Evolutionary conservation across 2,329 filamentous ascomycete species (phyloP).

Genomic region (Diplodia corticola): DNA sequence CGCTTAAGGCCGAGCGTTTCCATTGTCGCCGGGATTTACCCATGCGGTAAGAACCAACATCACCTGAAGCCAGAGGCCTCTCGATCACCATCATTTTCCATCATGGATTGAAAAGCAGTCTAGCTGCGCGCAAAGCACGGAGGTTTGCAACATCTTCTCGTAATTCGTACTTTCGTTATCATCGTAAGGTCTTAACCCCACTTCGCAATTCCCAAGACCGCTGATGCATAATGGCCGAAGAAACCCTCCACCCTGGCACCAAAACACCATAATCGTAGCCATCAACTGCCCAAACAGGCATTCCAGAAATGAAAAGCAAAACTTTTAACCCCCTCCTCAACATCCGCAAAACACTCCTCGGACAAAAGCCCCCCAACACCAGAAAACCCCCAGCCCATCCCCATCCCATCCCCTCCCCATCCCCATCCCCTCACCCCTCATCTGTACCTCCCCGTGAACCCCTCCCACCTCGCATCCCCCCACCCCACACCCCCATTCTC

Average conservation of each 20-base stretch:
- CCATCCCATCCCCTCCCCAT: not conserved
- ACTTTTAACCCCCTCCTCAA: not conserved
- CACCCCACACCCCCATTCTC: not conserved
- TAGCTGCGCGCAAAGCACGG: not conserved
- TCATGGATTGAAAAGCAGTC: not conserved
- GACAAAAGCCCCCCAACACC: not conserved
- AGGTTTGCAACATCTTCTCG: not conserved
- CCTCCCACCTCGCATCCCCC: constrained; percentile 10
- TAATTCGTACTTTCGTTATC: not conserved
- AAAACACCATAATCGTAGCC: not conserved
- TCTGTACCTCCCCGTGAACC: not conserved
- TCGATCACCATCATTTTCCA: not conserved
- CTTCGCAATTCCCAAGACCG: not conserved
- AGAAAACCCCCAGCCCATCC: not conserved
- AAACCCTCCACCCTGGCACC: not conserved
- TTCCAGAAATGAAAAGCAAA: not conserved
- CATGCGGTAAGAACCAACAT: constrained; percentile 1
- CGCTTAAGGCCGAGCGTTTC: constrained; percentile 11
- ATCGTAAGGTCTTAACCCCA: not conserved
- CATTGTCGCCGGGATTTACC: not conserved
- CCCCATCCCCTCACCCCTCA: not conserved
- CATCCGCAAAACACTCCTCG: not conserved
- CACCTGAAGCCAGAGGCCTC: not conserved
- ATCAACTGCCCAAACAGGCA: not conserved
- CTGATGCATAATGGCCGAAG: not conserved